Percentiles rank a stretch among this genome's conserved stretches.
Conservation (phyloP, 768 basidiomycete species). For the Naganishia onofrii region DNA sequence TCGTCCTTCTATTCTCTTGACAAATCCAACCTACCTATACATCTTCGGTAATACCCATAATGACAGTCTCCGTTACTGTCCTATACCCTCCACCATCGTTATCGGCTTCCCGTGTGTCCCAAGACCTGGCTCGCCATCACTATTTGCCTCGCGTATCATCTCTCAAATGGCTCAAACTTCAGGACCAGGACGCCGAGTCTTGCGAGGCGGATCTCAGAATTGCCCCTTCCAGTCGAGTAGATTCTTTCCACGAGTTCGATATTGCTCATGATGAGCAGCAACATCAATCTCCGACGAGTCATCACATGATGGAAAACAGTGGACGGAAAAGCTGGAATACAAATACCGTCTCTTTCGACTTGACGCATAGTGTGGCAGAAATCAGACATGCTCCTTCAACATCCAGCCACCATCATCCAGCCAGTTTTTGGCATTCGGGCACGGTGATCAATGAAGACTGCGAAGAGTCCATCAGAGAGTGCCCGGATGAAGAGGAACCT, state of each 20-base stretch:
- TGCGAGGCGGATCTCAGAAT: background rate
- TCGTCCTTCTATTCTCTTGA: too few species aligned
- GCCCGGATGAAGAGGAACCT: background rate
- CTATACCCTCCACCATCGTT: constrained; percentile 20
- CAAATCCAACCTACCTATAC: too few species aligned
- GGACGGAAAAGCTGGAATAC: too few species aligned
- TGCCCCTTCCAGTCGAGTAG: too few species aligned
- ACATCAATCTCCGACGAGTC: background rate
- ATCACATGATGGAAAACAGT: background rate
- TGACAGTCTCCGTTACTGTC: background rate
- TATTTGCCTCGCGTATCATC: background rate
- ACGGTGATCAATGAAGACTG: background rate
- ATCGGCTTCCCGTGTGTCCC: constrained; percentile 5
- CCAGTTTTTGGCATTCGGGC: background rate
- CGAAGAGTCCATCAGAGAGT: background rate
- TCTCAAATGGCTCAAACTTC: constrained; percentile 12
- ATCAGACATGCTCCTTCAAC: background rate
- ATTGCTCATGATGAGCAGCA: background rate
- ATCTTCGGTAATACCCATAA: too few species aligned
- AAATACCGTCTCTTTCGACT: background rate
- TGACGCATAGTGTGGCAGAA: background rate
- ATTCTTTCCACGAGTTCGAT: background rate
- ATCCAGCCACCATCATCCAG: background rate
- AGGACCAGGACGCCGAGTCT: constrained; percentile 2
- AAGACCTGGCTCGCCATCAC: background rate